Evolutionary conservation across 768 basidiomycete genomes (phyloP).

Genomic region (Tulasnella calospora): DNA sequence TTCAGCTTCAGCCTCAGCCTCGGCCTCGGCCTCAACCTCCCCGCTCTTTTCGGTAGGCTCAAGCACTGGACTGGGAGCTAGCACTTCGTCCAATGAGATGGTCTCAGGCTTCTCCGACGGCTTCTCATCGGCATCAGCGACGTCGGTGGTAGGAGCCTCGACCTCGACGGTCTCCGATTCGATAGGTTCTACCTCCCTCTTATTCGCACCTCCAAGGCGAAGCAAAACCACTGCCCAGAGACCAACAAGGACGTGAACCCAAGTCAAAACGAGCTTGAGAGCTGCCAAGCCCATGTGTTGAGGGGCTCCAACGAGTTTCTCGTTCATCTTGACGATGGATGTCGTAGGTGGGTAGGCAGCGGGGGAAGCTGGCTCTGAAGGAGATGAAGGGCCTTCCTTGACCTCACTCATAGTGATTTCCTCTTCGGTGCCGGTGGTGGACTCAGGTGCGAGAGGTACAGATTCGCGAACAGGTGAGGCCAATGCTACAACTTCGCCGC

Average conservation of each 20-base stretch:
- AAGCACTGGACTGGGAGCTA: neutral
- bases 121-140: neutral
- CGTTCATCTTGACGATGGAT: neutral
- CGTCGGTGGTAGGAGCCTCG: neutral
- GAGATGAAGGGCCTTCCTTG: neutral
- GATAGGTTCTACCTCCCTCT: neutral
- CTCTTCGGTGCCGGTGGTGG: neutral
- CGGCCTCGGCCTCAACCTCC: neutral
- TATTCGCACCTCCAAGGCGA: neutral
- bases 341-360: neutral
- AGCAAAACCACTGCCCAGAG: neutral
- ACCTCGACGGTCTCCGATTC: neutral
- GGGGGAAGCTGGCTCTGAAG: neutral
- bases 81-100: neutral
- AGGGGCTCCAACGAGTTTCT: neutral
- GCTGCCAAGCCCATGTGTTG: neutral
- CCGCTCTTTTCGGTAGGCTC: neutral
- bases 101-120: neutral
- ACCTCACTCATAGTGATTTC: conserved; percentile 2
- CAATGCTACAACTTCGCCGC: neutral
- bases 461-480: neutral
- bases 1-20: neutral
- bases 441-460: neutral
- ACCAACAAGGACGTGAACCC: neutral
- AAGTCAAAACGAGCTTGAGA: neutral